A percentile compares a stretch with the other conserved stretches of the same genome.
Evolutionary conservation across 805 yeast species (phyloP).

Genomic region (Scheffersomyces amazonensis): DNA sequence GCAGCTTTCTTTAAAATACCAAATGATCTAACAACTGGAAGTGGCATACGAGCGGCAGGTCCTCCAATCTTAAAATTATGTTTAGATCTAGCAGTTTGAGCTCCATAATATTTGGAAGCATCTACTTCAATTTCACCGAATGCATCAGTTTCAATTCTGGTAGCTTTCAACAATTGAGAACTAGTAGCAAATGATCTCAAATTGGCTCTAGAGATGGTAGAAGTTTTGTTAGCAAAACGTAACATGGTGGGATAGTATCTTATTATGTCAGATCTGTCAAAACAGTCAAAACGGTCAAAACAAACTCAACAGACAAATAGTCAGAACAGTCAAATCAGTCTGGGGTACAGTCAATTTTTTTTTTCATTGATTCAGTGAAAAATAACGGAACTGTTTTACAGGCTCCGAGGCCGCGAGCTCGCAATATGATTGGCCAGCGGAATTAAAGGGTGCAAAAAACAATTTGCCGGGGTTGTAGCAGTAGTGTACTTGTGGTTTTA

Average conservation of each 20-base stretch:
- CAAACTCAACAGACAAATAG: no score
- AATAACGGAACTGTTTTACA: no score
- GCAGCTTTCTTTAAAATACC: slow-evolving; percentile 94
- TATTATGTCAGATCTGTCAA: no score
- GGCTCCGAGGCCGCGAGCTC: not conserved
- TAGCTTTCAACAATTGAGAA: slow-evolving; percentile 18
- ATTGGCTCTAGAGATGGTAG: slow-evolving; percentile 9
- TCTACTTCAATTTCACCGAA: slow-evolving; percentile 96
- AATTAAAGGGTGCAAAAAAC: not conserved
- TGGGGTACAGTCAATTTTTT: no score
- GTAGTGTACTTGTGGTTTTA: no score
- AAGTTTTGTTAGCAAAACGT: slow-evolving; percentile 17
- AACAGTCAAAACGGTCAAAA: no score
- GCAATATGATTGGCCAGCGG: not conserved
- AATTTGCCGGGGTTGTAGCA: no score
- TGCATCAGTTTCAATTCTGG: slow-evolving; percentile 88
- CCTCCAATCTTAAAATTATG: slow-evolving; percentile 97
- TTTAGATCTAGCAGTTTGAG: slow-evolving; percentile 92
- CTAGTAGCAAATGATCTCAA: slow-evolving; percentile 29
- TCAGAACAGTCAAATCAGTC: no score
- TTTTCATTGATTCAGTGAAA: not conserved
- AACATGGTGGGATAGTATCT: no score
- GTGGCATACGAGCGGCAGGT: slow-evolving; percentile 83
- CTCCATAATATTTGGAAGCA: slow-evolving; percentile 90
- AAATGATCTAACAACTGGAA: slow-evolving; percentile 85